phyloP scores from a whole-genome alignment of 768 basidiomycete genomes.

The Rhodotorula graminis region DNA sequence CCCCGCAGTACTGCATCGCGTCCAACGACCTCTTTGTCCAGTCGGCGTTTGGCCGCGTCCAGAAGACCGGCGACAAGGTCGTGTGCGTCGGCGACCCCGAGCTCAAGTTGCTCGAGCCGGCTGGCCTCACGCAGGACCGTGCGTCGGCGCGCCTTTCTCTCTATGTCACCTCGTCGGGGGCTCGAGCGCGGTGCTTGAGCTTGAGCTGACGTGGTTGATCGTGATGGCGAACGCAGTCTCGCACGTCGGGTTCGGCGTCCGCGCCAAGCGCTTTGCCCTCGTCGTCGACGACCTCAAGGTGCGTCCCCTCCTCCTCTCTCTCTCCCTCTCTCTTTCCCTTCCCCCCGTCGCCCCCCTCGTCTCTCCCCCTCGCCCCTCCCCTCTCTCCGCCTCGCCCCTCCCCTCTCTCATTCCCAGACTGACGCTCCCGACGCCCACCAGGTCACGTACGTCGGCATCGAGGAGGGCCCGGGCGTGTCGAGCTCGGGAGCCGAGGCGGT shows the following conservation, averaged over 20 bases:
- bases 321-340: background rate
- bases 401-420: too few species aligned
- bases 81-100: conserved; percentile 57
- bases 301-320: background rate
- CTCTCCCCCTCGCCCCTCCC: too few species aligned
- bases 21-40: conserved; percentile 39
- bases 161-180: too few species aligned
- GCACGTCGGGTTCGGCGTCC: conserved; percentile 57
- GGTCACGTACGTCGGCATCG: conserved; percentile 49
- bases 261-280: conserved; percentile 53
- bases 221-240: conserved; percentile 41
- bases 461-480: conserved; percentile 54
- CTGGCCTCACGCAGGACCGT: conserved; percentile 43
- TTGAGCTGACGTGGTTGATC: background rate
- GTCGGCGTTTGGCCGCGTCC: conserved; percentile 4
- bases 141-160: background rate
- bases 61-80: conserved; percentile 47
- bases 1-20: conserved; percentile 28
- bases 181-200: too few species aligned
- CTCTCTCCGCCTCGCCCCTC: too few species aligned
- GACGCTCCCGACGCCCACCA: too few species aligned
- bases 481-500: conserved; percentile 58
- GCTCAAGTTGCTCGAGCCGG: conserved; percentile 52
- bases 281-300: conserved; percentile 44
- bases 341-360: too few species aligned